Percentiles rank a stretch among this genome's conserved stretches.
These are phyloP conservation scores for Aspergillus japonicus DNA, from an alignment of 2,329 filamentous ascomycete species.

Conservation along the genomic window DNA sequence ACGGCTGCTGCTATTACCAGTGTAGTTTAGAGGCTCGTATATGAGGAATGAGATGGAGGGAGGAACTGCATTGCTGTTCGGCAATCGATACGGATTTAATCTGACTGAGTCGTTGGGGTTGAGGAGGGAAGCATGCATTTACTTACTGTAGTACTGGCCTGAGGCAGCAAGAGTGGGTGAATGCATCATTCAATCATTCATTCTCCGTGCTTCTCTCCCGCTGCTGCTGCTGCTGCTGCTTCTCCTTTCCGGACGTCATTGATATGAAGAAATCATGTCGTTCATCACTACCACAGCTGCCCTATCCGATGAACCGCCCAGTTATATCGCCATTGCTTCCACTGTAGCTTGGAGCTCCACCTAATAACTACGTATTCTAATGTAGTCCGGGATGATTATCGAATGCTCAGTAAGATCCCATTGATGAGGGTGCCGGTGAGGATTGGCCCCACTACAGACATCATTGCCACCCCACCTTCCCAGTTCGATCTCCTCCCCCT, in stretches of 20 bases:
- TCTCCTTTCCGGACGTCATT: neutral
- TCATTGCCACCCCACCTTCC: slow-evolving; percentile 36
- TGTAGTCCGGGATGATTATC: neutral
- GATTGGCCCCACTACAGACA: slow-evolving; percentile 29
- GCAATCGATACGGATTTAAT: no score
- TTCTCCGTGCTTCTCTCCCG: neutral
- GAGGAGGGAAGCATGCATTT: no score
- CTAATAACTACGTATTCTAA: neutral
- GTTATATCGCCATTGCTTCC: neutral
- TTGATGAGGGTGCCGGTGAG: slow-evolving; percentile 10
- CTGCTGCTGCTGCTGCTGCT: neutral
- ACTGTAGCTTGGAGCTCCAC: neutral
- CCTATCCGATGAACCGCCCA: neutral
- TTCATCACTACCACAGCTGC: neutral
- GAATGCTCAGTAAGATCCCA: neutral
- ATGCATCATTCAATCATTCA: neutral
- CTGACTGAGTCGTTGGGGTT: no score
- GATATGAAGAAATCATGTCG: neutral
- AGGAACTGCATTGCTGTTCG: no score
- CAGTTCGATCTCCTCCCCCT: slow-evolving; percentile 18
- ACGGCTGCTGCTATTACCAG: no score
- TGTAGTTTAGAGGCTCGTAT: no score
- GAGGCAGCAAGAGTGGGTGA: neutral
- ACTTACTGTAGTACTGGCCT: neutral
- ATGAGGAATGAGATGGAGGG: no score